These are phyloP conservation scores for Sclerotinia minor DNA, from an alignment of 2,329 filamentous ascomycete species.

Conservation along the genomic window DNA sequence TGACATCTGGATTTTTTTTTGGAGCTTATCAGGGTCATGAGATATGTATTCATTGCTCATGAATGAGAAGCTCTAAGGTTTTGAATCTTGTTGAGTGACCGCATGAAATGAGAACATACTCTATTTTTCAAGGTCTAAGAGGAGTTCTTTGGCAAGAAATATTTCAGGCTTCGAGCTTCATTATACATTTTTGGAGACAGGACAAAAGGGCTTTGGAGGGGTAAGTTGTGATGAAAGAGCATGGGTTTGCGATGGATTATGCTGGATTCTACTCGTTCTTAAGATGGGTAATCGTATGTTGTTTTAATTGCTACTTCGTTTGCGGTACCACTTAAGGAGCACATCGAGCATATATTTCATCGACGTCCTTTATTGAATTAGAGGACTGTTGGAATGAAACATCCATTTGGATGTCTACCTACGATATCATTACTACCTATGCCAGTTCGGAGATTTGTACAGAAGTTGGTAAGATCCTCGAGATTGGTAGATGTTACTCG, in stretches of 20 bases:
- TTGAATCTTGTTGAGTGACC: accelerated
- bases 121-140: too few species aligned
- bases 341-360: too few species aligned
- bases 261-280: not conserved
- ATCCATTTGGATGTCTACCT: too few species aligned
- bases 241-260: not conserved
- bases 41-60: not conserved
- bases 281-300: not conserved
- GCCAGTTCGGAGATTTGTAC: too few species aligned
- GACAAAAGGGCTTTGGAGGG: not conserved
- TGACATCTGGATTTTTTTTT: not conserved
- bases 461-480: too few species aligned
- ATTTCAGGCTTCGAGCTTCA: not conserved
- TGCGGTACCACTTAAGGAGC: not conserved
- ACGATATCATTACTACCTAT: too few species aligned
- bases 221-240: too few species aligned
- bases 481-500: too few species aligned
- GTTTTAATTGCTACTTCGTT: not conserved
- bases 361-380: too few species aligned
- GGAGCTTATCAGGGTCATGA: not conserved
- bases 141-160: not conserved
- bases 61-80: not conserved
- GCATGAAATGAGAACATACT: not conserved
- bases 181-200: not conserved
- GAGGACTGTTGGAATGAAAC: too few species aligned